Base-by-base conservation (phyloP, 2,329 filamentous ascomycete genomes). In the Phialophora verrucosa region DNA sequence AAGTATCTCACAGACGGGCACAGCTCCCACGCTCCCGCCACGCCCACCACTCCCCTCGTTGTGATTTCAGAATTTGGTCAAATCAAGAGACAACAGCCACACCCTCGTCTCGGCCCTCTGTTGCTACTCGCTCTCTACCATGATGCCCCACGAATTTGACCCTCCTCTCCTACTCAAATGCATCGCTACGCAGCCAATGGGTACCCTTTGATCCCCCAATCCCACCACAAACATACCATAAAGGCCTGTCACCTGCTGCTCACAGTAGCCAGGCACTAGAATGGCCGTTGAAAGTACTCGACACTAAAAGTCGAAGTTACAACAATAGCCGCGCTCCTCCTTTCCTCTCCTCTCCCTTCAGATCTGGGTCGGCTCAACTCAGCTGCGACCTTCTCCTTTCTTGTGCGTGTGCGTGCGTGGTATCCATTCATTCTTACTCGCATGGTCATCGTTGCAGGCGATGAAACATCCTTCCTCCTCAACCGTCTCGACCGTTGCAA, bases 371-470 rank as follows among this genome's bases (percentile, higher is more conserved):
- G 17, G 38, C 38, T n/a, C 38, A 66, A 61, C 63, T 53, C 57
- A 65, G 32, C 61, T 32, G n/a, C 53, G 14, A 20, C 53, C 44
- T 44, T 63, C 60, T 47, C 68, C 60, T 63, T 44, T 54, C 55
- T 60, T 27, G 54, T 60, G 57, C 49, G 20, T 51, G 49, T 53
- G 66, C 20, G 49, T 51, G 49, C 57, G 66, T 62, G 63, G 63
- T 64, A 61, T 70, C 63, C 65, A 58, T 61, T 64, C 64, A 57
- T 44, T 63, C 44, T 42, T 62, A 60, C 58, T 59, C 51, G 12
- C 59, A 63, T 59, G 56, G 59, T 63, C 62, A 69, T 64, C 63
- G 64, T 70, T 61, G 65, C 63, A 69, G 69, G 66, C 64, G 66
- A 70, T 69, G 69, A 67, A 70, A 69, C 64, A 68, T 59, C 55